Base-by-base conservation (phyloP, 192 early-diverging fungal genomes). In the Coemansia sp. region DNA sequence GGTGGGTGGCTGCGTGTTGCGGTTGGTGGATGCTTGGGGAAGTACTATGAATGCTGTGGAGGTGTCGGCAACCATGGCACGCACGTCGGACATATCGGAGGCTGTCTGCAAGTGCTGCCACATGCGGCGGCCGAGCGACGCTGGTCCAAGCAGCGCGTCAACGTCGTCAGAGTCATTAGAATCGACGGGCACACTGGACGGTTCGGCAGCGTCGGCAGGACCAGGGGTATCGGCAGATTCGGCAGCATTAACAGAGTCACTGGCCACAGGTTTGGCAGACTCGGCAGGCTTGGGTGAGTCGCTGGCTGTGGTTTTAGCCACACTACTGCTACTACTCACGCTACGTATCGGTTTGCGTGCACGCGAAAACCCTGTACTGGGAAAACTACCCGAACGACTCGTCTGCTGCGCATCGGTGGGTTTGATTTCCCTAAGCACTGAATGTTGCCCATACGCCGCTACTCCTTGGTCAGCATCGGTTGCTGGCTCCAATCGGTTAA, bases 21-120 rank as follows among this genome's bases (percentile, higher is more conserved):
- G 45, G 17, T 51, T 14, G 29, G 48, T 32, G 7, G 69, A 17
- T 16, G 69, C 16, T 50, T 66, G 65, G 0, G 73, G 64, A 17
- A 81, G 61, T 12, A 81, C 56, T 16, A 76, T 52, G 0, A 72
- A 28, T 5, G 63, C 73, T 0, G 68, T 69, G 6, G 65, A 29
- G 48, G 52, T 76, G 61, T 72, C 70, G 6, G 67, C 73, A 2
- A 81, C 34, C 78, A 81, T 75, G 12, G 59, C 66, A 25, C 78
- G 78, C 33, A 76, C 54, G 34, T 81, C 78, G 7, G 69, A 61
- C 50, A 69, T 42, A 17, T 66, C 67, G 1, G 64, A 29, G 4
- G 78, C 61, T 5, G 66, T 64, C 67, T 72, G 70, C 16, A 81
- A 68, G 48, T 73, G 67, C 34, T 50, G 61, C 78, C 78, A 81